Base-by-base conservation (phyloP, 2,329 filamentous ascomycete genomes). In the Pseudogymnoascus sp. region DNA sequence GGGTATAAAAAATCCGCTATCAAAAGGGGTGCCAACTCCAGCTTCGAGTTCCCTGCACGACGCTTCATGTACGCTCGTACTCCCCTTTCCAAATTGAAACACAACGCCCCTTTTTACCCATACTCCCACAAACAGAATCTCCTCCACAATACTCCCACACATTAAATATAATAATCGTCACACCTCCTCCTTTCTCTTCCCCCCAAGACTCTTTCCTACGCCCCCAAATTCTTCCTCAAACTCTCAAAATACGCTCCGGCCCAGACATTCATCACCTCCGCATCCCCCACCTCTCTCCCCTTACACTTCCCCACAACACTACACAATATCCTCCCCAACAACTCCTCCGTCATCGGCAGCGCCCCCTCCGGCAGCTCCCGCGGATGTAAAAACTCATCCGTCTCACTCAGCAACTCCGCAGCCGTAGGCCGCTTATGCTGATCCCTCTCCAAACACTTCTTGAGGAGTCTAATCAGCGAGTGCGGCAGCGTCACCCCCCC, bases 341-440 rank as follows among this genome's bases (percentile, higher is more conserved):
- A 73, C 67, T 87, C 84, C 70, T 87, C 83, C 15, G 83, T 82
- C 60, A 87, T 80, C 3, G 85, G 83, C 13, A 87, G 72, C 9
- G 82, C 77, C 64, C 78, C 78, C 12, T 81, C 80, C 21, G 70
- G 67, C 58, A 81, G 75, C 69, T 86, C 84, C 35, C 78, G 76
- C 0, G 87, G 87, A 67, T 87, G 85, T 37, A 89, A 70, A 70
- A 88, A 88, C 3, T 83, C 79, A 67, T 89, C 86, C 1, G 77
- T 76, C 10, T 80, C 76, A 36, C 79, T 74, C 0, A 89, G 75
- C 15, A 89, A 76, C 68, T 88, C 82, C 21, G 80, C 81, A 67
- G 84, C 87, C 0, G 86, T 86, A 2, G 86, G 86, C 1, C 87
- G 79, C 70, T 83, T 76, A 66, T 83, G 79, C 67, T 82, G 81